phyloP scores from a whole-genome alignment of 2,329 filamentous ascomycete genomes.

The Talaromyces sp. region DNA sequence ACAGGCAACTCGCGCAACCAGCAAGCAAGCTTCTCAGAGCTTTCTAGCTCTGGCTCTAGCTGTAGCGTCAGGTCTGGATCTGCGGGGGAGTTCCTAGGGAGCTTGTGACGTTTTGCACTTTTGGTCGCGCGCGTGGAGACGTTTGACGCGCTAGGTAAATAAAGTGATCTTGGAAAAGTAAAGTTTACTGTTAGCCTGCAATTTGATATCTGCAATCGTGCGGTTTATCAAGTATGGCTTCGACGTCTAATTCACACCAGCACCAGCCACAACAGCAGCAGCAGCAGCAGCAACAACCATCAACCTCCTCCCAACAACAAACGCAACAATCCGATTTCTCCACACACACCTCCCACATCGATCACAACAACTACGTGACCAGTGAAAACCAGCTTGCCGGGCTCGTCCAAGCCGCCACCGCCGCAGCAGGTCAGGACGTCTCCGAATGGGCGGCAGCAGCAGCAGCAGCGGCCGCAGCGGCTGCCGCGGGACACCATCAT shows the following conservation, averaged over 20 bases:
- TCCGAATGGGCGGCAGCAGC: conserved; percentile 41
- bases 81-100: background rate
- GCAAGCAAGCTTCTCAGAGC: background rate
- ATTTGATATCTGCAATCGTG: background rate
- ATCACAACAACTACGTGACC: conserved; percentile 31
- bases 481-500: conserved; percentile 35
- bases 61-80: background rate
- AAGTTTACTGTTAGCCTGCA: background rate
- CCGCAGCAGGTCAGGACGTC: conserved; percentile 36
- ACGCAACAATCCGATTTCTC: conserved; percentile 24
- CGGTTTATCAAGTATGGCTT: background rate
- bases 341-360: conserved; percentile 23
- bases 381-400: conserved; percentile 42
- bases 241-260: background rate
- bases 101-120: background rate
- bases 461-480: conserved; percentile 44
- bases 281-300: background rate
- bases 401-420: conserved; percentile 42
- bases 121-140: background rate
- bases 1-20: background rate
- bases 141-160: background rate
- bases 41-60: background rate
- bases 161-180: background rate
- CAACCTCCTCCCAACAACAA: conserved; percentile 21
- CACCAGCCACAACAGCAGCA: background rate